Conservation (phyloP, 116 monocot genomes). For the Phalaenopsis hybrid region DNA sequence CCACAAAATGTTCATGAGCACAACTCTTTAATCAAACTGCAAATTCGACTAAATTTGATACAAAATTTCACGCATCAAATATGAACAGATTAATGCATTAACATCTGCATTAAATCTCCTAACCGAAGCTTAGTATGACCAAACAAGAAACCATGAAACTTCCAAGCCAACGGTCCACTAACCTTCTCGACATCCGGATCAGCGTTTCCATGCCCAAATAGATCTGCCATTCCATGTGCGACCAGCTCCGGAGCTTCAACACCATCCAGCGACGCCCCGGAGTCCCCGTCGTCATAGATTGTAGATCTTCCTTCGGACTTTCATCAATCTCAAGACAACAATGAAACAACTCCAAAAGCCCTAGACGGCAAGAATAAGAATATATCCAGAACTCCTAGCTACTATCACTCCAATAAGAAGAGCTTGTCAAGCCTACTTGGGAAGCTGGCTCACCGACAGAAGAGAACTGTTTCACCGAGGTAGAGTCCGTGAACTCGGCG, state of each 20-base stretch:
- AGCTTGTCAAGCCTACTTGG: too few relatives aligned
- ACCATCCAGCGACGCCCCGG: conserved; percentile 17
- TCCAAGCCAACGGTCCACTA: not conserved
- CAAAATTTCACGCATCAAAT: too few relatives aligned
- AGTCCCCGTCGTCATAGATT: conserved; percentile 52
- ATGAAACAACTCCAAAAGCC: not conserved
- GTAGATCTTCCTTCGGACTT: conserved; percentile 32
- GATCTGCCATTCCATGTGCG: conserved; percentile 87
- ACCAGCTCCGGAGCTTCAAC: conserved; percentile 22
- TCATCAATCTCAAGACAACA: conserved; percentile 34
- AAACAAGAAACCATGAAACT: not conserved
- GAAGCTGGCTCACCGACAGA: too few relatives aligned
- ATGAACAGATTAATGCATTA: not conserved
- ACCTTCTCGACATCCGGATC: conserved; percentile 59
- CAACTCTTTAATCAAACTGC: too few relatives aligned
- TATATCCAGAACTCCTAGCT: too few relatives aligned
- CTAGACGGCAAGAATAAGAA: not conserved
- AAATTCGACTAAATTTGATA: too few relatives aligned
- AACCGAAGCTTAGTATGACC: not conserved
- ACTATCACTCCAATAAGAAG: too few relatives aligned
- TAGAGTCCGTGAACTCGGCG: too few relatives aligned
- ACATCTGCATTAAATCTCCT: not conserved
- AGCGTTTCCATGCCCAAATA: conserved; percentile 28
- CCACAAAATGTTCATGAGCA: too few relatives aligned
- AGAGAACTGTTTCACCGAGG: too few relatives aligned